Evolutionary conservation across 2,329 filamentous ascomycete species (phyloP).

Genomic region (Trichophyton equinum): DNA sequence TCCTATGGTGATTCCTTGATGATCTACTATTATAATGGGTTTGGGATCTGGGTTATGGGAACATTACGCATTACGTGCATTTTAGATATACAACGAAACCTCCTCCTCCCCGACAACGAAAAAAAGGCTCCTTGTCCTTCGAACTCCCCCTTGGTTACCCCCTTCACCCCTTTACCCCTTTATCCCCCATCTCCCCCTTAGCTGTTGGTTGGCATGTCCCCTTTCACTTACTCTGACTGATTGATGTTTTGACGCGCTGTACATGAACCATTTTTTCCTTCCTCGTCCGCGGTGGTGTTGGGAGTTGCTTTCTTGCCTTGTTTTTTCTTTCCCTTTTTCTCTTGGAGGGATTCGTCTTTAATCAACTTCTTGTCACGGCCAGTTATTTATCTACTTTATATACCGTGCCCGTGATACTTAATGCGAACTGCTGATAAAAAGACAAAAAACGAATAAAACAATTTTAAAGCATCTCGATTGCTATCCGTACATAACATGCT

Average conservation of each 20-base stretch:
- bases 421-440: background rate
- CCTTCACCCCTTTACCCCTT: no score
- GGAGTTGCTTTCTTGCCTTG: background rate
- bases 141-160: background rate
- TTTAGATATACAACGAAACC: background rate
- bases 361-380: background rate
- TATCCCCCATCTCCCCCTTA: no score
- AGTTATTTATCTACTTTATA: background rate
- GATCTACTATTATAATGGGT: conserved; percentile 4
- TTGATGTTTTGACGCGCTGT: background rate
- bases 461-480: background rate
- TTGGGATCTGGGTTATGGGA: conserved; percentile 2
- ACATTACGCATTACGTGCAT: background rate
- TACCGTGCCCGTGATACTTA: background rate
- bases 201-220: background rate
- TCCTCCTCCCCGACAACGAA: background rate
- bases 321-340: background rate
- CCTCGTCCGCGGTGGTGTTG: background rate
- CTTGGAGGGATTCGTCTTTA: background rate
- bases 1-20: background rate
- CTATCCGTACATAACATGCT: no score
- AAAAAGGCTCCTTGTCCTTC: background rate
- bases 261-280: background rate
- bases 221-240: background rate
- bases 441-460: background rate